phyloP scores from a whole-genome alignment of 768 basidiomycete species.

The Suillus decipiens region DNA sequence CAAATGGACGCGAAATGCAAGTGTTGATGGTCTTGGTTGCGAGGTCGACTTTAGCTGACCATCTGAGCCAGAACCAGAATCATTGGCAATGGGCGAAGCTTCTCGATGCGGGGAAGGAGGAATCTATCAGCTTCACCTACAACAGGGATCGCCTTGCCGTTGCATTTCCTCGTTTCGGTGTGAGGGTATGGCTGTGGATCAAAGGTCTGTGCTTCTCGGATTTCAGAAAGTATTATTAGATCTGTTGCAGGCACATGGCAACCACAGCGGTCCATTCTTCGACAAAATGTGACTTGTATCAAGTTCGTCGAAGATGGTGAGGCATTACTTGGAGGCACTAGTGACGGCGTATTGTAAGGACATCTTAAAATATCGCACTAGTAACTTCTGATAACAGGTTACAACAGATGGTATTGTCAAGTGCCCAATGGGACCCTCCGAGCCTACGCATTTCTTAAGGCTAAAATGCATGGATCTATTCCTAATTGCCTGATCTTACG shows the following conservation, averaged over 20 bases:
- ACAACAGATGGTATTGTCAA: conserved; percentile 63
- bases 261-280: conserved; percentile 60
- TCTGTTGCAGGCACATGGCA: conserved; percentile 56
- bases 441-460: conserved; percentile 58
- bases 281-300: conserved; percentile 65
- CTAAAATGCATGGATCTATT: conserved; percentile 51
- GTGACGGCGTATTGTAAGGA: conserved; percentile 66
- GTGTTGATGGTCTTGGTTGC: conserved; percentile 23
- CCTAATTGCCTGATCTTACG: not conserved
- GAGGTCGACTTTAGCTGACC: not conserved
- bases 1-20: conserved; percentile 59
- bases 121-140: conserved; percentile 55
- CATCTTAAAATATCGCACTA: not conserved
- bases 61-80: conserved; percentile 40
- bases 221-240: conserved; percentile 8
- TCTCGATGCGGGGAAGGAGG: conserved; percentile 50
- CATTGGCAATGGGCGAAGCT: conserved; percentile 59
- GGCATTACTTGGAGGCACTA: conserved; percentile 67
- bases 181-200: conserved; percentile 65
- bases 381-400: conserved; percentile 15
- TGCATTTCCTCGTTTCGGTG: conserved; percentile 56
- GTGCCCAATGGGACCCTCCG: conserved; percentile 67
- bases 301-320: conserved; percentile 64
- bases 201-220: conserved; percentile 42
- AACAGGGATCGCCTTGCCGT: conserved; percentile 60